Base-by-base conservation (phyloP, 257 asterid species). In the Solanum neorickii region DNA sequence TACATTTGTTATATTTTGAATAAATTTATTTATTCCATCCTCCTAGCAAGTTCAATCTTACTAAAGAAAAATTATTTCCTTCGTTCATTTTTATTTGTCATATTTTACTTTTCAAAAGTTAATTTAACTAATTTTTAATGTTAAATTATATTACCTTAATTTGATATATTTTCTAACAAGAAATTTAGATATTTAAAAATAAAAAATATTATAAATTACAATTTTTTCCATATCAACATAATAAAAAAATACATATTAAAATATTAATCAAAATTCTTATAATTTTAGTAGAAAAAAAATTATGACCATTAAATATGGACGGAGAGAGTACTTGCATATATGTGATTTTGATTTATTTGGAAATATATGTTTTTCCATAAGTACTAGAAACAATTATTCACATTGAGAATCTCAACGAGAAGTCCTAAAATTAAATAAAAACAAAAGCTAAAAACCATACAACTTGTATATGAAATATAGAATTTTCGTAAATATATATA, bases 261-360 rank as follows among this genome's bases (percentile, higher is more conserved):
- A 6, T 37, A 5, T 37, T 5, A 37, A 5, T 37, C 7, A 37
- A 37, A 37, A 0, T 37, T 37, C 0, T 37, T 37, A 37, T 37
- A 37, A 1, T 37, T 37, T 37, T 1, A 6, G 0, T 6, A 37
- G 5, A 37, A 37, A 5, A 5, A 1, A 37, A 37, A 37, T 0
- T 0, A 37, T 37, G 39, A 37, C 39, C 7, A 37, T 37, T 37
- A 37, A 37, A 5, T 1, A 37, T 37, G 39, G 7, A 37, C 39
- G 7, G 0, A 37, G 39, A 0, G 0, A 66, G 21, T 66, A 27
- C 18, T 3, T 6, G 29, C 39, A 68, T 37, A 68, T 12, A 68
- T 27, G 39, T 0, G 18, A 68, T 68, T 27, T 68, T 68, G 21
- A 68, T 68, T 68, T 27, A 25, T 68, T 27, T 25, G 37, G 9